Base-by-base conservation (phyloP, 306 rosid genomes). In the Quercus ilex region DNA sequence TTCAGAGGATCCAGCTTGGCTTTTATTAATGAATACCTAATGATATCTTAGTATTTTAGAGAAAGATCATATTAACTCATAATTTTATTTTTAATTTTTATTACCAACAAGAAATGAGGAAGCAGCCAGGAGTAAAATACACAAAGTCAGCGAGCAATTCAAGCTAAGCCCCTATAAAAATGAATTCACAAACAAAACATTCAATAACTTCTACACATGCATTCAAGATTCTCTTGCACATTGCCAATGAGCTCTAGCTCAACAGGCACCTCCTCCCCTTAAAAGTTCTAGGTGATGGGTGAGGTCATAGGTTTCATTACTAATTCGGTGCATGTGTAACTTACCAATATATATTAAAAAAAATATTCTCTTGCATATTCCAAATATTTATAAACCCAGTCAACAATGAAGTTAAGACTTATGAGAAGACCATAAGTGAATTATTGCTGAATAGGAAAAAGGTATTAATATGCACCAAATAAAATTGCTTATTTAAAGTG, bases 391-490 rank as follows among this genome's bases (percentile, higher is more conserved):
- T 6, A 55, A 59, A 12, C 41, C 49, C 33, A 26, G n/a, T 41
- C 53, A 23, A 12, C 31, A 62, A 41, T 51, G 70, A 20, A 30
- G 70, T 72, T 55, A 75, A 79, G 25, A 53, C 57, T 51, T 14
- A 11, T 26, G 13, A 43, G 38, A 73, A 73, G 21, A 53, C 6
- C 49, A 56, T 64, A 17, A 84, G 49, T 76, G 60, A 31, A 77
- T 38, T 6, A 72, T 65, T 12, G 38, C 12, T 43, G 43, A 74
- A 70, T 11, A 11, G 23, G 28, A 69, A 77, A 49, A 43, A 55
- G 73, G 31, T 20, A 65, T 19, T 60, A 10, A 19, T 14, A 79
- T 73, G 79, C 60, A 33, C 77, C 57, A 75, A 49, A 78, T 19
- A 62, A 56, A 70, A 59, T 30, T 30, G 43, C 70, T 28, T 5